Conservation (phyloP, 1,139 yeast species). For the Arxiozyma slooffiae region DNA sequence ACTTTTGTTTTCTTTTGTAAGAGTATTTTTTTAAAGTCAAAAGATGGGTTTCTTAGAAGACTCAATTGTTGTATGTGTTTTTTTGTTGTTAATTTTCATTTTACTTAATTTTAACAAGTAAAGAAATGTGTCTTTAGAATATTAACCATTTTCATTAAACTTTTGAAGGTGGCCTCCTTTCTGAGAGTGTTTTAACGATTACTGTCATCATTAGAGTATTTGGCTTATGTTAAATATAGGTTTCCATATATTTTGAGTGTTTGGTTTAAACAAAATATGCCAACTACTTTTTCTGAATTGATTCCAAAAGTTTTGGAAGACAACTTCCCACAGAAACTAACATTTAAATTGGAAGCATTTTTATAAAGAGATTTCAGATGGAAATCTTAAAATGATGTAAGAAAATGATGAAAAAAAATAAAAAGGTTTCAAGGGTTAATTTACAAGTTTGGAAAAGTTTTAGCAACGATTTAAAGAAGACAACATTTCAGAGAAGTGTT, state of each 20-base stretch:
- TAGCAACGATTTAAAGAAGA: background rate
- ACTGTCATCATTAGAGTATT: slow-evolving; percentile 9
- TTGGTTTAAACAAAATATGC: background rate
- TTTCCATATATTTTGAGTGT: slow-evolving; percentile 9
- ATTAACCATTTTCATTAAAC: background rate
- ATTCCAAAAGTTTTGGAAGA: background rate
- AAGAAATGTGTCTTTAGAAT: too few relatives aligned
- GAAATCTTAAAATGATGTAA: background rate
- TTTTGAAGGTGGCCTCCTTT: background rate
- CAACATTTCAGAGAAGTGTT: background rate
- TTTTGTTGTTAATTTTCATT: background rate
- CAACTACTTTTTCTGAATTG: background rate
- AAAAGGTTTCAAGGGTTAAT: background rate
- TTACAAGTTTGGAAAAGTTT: background rate
- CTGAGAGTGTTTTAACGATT: background rate
- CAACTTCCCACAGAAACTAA: background rate
- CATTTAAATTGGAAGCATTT: background rate
- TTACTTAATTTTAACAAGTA: background rate
- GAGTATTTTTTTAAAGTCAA: background rate
- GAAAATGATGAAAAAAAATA: background rate
- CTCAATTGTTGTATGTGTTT: slow-evolving; percentile 15
- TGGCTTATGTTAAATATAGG: slow-evolving; percentile 16
- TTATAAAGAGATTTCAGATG: background rate
- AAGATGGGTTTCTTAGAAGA: slow-evolving; percentile 6
- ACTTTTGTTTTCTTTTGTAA: too few relatives aligned